Base-by-base conservation (phyloP, 2,329 filamentous ascomycete genomes). In the Botryotinia narcissicola region DNA sequence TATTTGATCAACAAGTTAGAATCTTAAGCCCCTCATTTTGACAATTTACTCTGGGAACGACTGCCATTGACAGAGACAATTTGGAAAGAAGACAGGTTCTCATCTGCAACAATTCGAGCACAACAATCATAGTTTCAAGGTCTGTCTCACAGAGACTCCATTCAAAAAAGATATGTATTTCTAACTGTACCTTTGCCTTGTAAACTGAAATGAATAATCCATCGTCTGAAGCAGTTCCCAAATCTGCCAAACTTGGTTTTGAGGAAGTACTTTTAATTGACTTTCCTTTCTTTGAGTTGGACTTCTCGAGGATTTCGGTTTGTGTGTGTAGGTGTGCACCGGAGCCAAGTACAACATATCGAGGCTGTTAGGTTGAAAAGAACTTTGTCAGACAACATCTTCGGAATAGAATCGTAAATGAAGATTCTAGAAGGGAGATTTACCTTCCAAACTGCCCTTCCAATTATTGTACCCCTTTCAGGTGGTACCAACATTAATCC, bases 281-380 rank as follows among this genome's bases (percentile, higher is more conserved):
- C 29, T 74, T 62, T 51, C 74, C 70, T 37, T 64, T 73, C 51
- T 75, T 70, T 25, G 66, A 71, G 46, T 71, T 72, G 8, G 66
- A 67, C 48, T 76, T 73, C 29, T 73, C 70, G 37, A 70, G 72
- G 74, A 78, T 80, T 75, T 91, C 88, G 61, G 87, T 86, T 84
- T 87, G 75, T 80, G 81, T 76, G 80, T 83, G 75, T 81, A 81
- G 64, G 83, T 68, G 83, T 70, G 81, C 81, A 73, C 81, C 81
- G n/a, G 82, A 82, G 72, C 88, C 88, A 73, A 90, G 83, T 73
- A 89, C 84, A 66, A 91, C 85, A 80, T 88, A 90, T 81, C 89
- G 88, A 79, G 86, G 78, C 89, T 91, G 79, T 54, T 32, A n/a
- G 46, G 46, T 46, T 57, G 29, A 2, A 46, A 46, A 59, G 60